phyloP scores from a whole-genome alignment of 345 rosid species.

The Gossypium turneri region DNA sequence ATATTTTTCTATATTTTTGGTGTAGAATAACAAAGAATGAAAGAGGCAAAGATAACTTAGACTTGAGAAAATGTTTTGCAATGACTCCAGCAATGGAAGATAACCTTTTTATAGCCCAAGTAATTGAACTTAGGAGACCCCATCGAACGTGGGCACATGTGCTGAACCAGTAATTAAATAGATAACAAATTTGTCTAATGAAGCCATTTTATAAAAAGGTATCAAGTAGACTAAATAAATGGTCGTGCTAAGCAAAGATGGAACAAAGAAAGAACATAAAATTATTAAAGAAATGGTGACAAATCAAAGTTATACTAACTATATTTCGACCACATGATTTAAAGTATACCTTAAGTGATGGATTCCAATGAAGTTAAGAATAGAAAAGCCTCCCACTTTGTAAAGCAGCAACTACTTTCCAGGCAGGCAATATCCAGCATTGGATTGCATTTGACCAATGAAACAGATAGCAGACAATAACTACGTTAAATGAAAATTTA shows the following conservation, averaged over 20 bases:
- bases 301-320: neutral
- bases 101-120: neutral
- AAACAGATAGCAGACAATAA: neutral
- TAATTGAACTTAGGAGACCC: neutral
- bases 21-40: neutral
- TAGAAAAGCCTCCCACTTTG: neutral
- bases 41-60: neutral
- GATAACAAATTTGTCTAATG: neutral
- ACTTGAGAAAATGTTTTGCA: neutral
- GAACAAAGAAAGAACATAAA: neutral
- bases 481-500: neutral
- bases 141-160: neutral
- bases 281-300: neutral
- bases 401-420: neutral
- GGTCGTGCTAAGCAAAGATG: constrained; percentile 7
- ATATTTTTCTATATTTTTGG: neutral
- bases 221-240: too few species aligned
- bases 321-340: neutral
- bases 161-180: neutral
- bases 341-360: neutral
- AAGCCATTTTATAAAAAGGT: too few species aligned
- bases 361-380: neutral
- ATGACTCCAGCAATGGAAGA: constrained; percentile 3
- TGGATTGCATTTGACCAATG: neutral
- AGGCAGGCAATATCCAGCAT: neutral